phyloP scores from a whole-genome alignment of 2,329 filamentous ascomycete species.

The Grosmannia clavigera region DNA sequence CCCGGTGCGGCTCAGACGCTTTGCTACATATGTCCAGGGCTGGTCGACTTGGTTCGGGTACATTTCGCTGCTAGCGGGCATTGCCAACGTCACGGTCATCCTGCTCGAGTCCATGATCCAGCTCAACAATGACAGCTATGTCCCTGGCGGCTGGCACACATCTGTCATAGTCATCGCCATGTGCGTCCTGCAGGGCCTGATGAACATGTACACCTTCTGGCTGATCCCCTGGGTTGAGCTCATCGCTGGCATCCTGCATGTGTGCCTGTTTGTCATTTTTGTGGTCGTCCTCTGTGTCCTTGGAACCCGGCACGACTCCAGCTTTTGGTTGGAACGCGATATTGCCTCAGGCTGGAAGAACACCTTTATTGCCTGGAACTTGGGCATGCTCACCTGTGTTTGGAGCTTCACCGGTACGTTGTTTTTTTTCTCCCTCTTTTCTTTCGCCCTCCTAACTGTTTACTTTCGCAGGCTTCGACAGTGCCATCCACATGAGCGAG shows the following conservation, averaged over 20 bases:
- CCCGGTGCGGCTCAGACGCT: not conserved
- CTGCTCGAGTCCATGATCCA: constrained; percentile 16
- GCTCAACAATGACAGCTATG: constrained; percentile 5
- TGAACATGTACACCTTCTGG: constrained; percentile 22
- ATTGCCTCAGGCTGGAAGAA: constrained; percentile 19
- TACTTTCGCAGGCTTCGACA: constrained; percentile 23
- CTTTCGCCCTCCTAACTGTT: not conserved
- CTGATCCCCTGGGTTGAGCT: constrained; percentile 27
- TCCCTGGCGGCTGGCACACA: constrained; percentile 20
- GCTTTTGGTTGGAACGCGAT: constrained; percentile 18
- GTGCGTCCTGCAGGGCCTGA: constrained; percentile 16
- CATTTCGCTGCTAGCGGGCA: constrained; percentile 21
- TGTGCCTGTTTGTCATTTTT: constrained; percentile 22
- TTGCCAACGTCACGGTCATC: constrained; percentile 21
- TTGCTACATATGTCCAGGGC: constrained; percentile 14
- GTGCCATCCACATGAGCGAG: constrained; percentile 34
- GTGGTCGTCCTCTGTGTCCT: constrained; percentile 20
- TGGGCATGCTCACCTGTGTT: constrained; percentile 23
- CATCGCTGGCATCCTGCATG: constrained; percentile 19
- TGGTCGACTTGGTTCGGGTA: constrained; percentile 30
- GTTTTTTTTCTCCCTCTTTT: not conserved
- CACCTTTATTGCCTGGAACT: constrained; percentile 16
- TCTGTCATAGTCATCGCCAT: constrained; percentile 25
- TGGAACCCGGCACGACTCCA: constrained; percentile 18
- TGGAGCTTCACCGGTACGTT: constrained; percentile 18